Percentiles rank a stretch among this genome's conserved stretches.
Conservation (phyloP, 148 eudicot species). For the Beta vulgaris region DNA sequence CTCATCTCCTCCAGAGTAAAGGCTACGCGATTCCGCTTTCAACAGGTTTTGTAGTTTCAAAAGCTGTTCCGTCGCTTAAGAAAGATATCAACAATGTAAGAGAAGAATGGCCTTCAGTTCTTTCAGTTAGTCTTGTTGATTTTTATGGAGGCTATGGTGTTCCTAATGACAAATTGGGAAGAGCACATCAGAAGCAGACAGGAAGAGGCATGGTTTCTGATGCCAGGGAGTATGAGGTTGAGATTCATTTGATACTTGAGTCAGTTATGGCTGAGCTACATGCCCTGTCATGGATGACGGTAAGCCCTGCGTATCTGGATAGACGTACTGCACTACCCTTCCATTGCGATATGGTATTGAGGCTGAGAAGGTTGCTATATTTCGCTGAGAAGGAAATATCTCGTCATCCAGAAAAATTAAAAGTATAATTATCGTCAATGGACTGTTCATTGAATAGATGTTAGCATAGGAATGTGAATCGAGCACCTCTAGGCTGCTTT, state of each 20-base stretch:
- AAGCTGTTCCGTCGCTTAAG: conserved; percentile 76
- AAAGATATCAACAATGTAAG: conserved; percentile 50
- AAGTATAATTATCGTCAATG: conserved; percentile 15
- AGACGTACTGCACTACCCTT: conserved; percentile 86
- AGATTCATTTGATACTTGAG: conserved; percentile 62
- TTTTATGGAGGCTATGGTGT: conserved; percentile 65
- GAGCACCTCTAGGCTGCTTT: neutral
- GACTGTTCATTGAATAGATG: neutral
- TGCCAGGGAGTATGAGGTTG: conserved; percentile 56
- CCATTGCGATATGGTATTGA: conserved; percentile 85
- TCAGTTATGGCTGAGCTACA: conserved; percentile 76
- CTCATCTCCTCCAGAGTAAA: conserved; percentile 95
- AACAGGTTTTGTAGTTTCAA: conserved; percentile 88
- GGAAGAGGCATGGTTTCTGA: conserved; percentile 42
- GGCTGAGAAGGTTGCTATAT: conserved; percentile 78
- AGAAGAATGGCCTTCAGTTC: conserved; percentile 96
- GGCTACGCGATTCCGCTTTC: conserved; percentile 87
- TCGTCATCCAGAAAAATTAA: conserved; percentile 37
- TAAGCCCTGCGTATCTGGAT: conserved; percentile 87
- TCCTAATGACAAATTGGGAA: conserved; percentile 42
- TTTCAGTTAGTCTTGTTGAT: conserved; percentile 80
- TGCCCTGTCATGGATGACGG: conserved; percentile 95
- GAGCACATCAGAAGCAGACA: conserved; percentile 42
- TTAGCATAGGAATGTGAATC: conserved; percentile 6
- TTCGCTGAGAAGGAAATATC: conserved; percentile 80